Conservation (phyloP, 257 asterid genomes). For the Solanum sejunctum region DNA sequence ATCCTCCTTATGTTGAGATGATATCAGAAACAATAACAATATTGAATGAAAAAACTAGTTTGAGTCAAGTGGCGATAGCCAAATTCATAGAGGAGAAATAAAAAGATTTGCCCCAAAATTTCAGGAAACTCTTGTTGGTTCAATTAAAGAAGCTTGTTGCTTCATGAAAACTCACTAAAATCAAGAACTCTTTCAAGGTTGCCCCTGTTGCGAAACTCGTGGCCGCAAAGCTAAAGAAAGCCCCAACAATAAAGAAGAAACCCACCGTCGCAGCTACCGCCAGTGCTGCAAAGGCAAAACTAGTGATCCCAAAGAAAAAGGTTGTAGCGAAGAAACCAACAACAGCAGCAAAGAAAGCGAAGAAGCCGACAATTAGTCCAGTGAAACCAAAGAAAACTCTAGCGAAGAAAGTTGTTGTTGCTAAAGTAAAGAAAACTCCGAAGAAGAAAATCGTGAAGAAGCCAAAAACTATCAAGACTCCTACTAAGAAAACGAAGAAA, state of each 20-base stretch:
- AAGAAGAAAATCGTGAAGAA: background rate
- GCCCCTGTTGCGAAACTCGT: background rate
- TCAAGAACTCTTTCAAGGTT: constrained; percentile 45
- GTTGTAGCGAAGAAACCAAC: constrained; percentile 1
- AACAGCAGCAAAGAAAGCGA: background rate
- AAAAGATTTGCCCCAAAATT: constrained; percentile 37
- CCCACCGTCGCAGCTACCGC: background rate
- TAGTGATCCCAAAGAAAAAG: background rate
- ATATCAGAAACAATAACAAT: constrained; percentile 37
- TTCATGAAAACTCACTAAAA: constrained; percentile 30
- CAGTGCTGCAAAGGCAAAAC: constrained; percentile 20
- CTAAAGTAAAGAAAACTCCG: constrained; percentile 2
- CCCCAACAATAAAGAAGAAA: background rate
- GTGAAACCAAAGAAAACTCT: constrained; percentile 5
- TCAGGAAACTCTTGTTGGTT: constrained; percentile 36
- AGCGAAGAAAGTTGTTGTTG: background rate
- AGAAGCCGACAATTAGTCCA: background rate
- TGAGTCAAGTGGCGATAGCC: constrained; percentile 50
- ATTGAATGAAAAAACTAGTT: constrained; percentile 47
- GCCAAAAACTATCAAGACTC: background rate
- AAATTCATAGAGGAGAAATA: constrained; percentile 56
- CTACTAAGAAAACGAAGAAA: background rate
- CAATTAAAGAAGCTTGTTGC: constrained; percentile 48
- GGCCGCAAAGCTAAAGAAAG: constrained; percentile 10
- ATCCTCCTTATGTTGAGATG: constrained; percentile 64